These are phyloP conservation scores for Apiotrichum porosum DNA, from an alignment of 1,284 basidiomycete genomes.

Conservation along the genomic window DNA sequence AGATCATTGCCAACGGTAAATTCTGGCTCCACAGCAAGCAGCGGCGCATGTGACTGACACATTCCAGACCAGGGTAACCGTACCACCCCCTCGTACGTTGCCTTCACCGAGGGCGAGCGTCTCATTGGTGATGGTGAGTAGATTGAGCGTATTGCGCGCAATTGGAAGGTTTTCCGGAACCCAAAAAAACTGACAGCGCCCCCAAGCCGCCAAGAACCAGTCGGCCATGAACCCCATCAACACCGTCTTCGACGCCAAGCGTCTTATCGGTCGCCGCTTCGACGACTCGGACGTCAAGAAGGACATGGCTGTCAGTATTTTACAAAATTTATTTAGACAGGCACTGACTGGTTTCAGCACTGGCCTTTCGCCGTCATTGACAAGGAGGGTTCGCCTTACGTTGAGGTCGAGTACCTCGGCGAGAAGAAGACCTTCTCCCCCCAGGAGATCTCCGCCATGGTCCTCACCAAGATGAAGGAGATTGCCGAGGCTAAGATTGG, in stretches of 20 bases:
- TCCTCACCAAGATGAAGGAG: constrained; percentile 98
- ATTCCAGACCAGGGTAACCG: constrained; percentile 80
- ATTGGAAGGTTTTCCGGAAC: not conserved
- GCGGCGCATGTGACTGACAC: constrained; percentile 22
- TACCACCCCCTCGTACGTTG: constrained; percentile 90
- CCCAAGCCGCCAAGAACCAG: constrained; percentile 57
- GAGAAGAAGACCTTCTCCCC: constrained; percentile 68
- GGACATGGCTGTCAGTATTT: constrained; percentile 59
- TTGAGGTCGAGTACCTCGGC: constrained; percentile 82
- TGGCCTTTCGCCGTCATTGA: constrained; percentile 85
- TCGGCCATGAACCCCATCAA: constrained; percentile 53
- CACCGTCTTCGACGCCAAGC: constrained; percentile 83
- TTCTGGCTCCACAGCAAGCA: too few relatives aligned
- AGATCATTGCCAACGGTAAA: constrained; percentile 14
- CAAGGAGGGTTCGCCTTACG: constrained; percentile 80
- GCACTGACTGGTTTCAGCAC: too few relatives aligned
- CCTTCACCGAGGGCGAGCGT: constrained; percentile 88
- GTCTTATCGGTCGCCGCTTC: constrained; percentile 82
- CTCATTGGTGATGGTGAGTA: constrained; percentile 48
- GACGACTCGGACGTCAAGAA: constrained; percentile 57
- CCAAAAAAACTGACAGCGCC: not conserved
- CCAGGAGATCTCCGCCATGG: constrained; percentile 71
- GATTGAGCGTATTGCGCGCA: not conserved
- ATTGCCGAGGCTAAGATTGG: constrained; percentile 97
- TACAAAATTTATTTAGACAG: too few relatives aligned